Base-by-base conservation (phyloP, 768 basidiomycete species). In the Asterophora parasitica region DNA sequence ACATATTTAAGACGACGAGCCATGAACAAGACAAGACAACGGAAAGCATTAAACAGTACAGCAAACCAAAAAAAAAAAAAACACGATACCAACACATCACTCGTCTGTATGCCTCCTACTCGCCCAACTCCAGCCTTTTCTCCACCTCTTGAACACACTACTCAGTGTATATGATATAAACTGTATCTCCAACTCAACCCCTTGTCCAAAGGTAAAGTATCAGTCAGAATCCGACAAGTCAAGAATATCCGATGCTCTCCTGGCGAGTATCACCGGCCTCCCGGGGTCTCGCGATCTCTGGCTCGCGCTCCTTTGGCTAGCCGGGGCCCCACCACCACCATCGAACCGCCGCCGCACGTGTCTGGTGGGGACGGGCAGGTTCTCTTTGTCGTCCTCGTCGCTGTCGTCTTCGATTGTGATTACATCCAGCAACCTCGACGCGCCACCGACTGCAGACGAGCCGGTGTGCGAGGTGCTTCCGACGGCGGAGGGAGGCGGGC, bases 311-410 rank as follows among this genome's bases (percentile, higher is more conserved):
- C 39, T 48, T 10, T 34, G 47, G 31, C 35, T 48, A 27, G 19
- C 35, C 8, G 23, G 23, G 23, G 47, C 51, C 8, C 52, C 58
- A 13, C 23, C 15, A 27, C 52, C 58, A 13, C 23, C 15, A 27
- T 60, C 65, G 10, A 68, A 61, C 30, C 76, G 66, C 54, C 66
- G 60, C 44, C 77, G 69, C 11, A 80, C 73, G 63, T 75, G 73
- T 39, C 80, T 61, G n/a, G 71, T 71, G 6, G 75, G 68, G 2
- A 73, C 70, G 4, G 75, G 76, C 31, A 73, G 62, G 57, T 85
- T 85, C 64, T 85, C 84, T 60, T 85, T 83, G 56, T 83, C 78
- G 12, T 76, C 76, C 20, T 72, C 69, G 9, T 76, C 78, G 27
- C 73, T 75, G 34, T 71, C 76, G 32, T 73, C 67, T 7, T 60